Base-by-base conservation (phyloP, 225 moss, liverwort and hornwort species). In the Anthoceros angustus region DNA sequence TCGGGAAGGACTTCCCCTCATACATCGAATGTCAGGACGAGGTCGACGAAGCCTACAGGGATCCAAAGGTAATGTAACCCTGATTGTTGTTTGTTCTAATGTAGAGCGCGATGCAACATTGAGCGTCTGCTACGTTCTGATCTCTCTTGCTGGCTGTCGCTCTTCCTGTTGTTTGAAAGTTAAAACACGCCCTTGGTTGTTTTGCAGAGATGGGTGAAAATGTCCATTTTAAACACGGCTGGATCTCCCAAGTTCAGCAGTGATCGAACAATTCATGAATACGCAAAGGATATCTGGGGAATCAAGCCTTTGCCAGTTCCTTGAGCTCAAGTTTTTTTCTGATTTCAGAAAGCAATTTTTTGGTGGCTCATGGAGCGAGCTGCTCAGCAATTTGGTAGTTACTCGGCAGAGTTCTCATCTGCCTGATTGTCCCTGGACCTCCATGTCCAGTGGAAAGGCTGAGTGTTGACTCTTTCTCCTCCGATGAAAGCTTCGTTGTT, bases 261-360 rank as follows among this genome's bases (percentile, higher is more conserved):
- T 15, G 91, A 98, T 40, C 86, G 95, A 39, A 89, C 95, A 12
- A 89, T 98, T 63, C 91, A 87, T 26, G 88, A 98, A 67, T 98
- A 98, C 63, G 95, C 87, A 0, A 81, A 89, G 55, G 91, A 91
- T 0, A 89, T 98, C 11, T 98, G 95, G 91, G 80, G 74, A 63
- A 70, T 98, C 68, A 86, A 73, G 61, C 71, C 95, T 18, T 74
- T 75, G 25, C 83, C 79, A 55, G 82, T 91, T 23, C 74, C 79
- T 63, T 94, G 71, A 88, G 32, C 32, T 32, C 32, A 32, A 32
- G n/a, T 32, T 32, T 32, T 32, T 32, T 32, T 32, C 32, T 32
- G 32, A 32, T 32, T 32, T 4, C 32, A 6, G 55, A 15, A 5
- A 12, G 8, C 1, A 55, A 0, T 55, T 15, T 23, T 18, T 18